Base-by-base conservation (phyloP, 2,329 filamentous ascomycete species). In the Alternaria triticina region DNA sequence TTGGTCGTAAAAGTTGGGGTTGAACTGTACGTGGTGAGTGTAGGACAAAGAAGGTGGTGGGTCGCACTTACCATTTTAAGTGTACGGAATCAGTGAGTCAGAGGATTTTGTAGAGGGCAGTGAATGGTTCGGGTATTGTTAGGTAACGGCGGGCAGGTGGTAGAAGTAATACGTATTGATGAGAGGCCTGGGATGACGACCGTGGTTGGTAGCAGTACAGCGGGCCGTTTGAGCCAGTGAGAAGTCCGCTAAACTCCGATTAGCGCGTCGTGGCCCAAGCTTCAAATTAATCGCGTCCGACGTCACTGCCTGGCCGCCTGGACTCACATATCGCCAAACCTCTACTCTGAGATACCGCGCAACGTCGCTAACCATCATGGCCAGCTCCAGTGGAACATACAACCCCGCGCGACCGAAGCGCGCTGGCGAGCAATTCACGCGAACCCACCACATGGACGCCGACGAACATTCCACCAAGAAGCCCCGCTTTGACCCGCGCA, bases 401-500 rank as follows among this genome's bases (percentile, higher is more conserved):
- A 74, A 75, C 10, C 88, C 90, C 27, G 91, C 91, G 57, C 91
- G 93, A 40, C 93, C 93, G 10, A 97, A 95, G 82, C 90, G 94
- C 68, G 91, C 88, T 5, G 92, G 90, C 72, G 94, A 97, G 82
- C 88, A 90, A 72, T 96, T 92, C 77, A 89, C 91, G 47, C 90
- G 92, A 61, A 89, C 88, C 17, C 89, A 95, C 78, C 90, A 92
- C 74, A 83, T 86, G 69, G 86, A 89, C 57, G 81, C 82, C 52
- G 79, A 82, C 55, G 84, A 86, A 52, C 82, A 85, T 1, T 80
- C 84, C 3, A 79, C 84, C 56, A 96, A 96, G 79, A 94, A 94
- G 76, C 91, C 93, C 62, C 93, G 92, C 75, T 99, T 99, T 81
- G 96, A 99, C 80, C 85, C 96, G 57, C 93, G 96, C 69, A 98